phyloP scores from a whole-genome alignment of 768 basidiomycete genomes.

The Pleurotus tuber-regium region DNA sequence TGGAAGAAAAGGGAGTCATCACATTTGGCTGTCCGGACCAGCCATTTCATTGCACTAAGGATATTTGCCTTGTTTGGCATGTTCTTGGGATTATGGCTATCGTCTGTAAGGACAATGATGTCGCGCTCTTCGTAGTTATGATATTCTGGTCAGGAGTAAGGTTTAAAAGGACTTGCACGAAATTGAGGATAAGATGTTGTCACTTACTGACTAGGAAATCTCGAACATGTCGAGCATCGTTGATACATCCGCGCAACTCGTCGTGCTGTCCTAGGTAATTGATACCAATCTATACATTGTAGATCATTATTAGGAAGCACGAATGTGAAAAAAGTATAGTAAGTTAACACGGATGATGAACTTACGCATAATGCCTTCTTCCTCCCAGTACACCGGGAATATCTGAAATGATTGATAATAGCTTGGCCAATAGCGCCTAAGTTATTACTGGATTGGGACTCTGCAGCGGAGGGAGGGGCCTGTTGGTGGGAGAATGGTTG shows the following conservation, averaged over 20 bases:
- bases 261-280: slow-evolving; percentile 66
- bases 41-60: slow-evolving; percentile 50
- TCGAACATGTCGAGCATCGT: slow-evolving; percentile 71
- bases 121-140: slow-evolving; percentile 58
- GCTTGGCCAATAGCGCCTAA: neutral
- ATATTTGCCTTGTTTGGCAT: slow-evolving; percentile 46
- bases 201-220: slow-evolving; percentile 70
- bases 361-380: slow-evolving; percentile 83
- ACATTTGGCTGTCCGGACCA: slow-evolving; percentile 63
- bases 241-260: slow-evolving; percentile 74
- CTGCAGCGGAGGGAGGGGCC: neutral
- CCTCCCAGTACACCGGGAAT: slow-evolving; percentile 75
- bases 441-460: neutral
- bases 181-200: too few relatives aligned
- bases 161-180: too few relatives aligned
- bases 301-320: slow-evolving; percentile 1
- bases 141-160: neutral
- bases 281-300: slow-evolving; percentile 61
- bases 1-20: slow-evolving; percentile 82
- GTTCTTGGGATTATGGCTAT: neutral
- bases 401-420: slow-evolving; percentile 43
- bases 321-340: too few relatives aligned
- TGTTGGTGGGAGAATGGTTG: neutral
- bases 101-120: slow-evolving; percentile 28
- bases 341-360: neutral